These are phyloP conservation scores for Panicum virgatum DNA, from an alignment of 202 grass and related monocot species.

Conservation along the genomic window DNA sequence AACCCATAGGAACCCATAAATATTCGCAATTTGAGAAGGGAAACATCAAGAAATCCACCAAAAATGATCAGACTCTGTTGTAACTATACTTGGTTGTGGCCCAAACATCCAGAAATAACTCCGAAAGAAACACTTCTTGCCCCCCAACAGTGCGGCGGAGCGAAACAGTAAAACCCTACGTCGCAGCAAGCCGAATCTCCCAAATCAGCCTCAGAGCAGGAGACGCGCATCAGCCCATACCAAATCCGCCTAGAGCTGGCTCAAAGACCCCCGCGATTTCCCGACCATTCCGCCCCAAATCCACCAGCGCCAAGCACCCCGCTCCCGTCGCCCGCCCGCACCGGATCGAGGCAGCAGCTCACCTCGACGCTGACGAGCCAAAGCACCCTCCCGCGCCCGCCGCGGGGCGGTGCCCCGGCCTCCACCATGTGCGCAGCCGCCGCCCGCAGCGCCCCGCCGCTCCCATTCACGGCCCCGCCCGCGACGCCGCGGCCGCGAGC, in stretches of 20 bases:
- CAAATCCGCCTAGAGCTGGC: not conserved
- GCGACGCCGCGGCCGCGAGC: conserved; percentile 30
- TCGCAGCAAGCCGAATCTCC: not conserved
- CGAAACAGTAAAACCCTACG: conserved; percentile 47
- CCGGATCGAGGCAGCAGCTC: conserved; percentile 47
- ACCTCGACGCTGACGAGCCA: conserved; percentile 52
- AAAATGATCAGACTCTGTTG: not conserved
- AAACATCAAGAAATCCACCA: not conserved
- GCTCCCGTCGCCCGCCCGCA: not conserved
- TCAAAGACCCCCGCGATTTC: not conserved
- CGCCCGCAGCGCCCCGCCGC: conserved; percentile 22
- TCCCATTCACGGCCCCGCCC: conserved; percentile 73
- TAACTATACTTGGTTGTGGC: not conserved
- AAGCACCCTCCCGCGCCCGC: conserved; percentile 56
- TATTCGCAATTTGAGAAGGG: not conserved
- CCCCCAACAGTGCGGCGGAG: not conserved
- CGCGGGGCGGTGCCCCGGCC: conserved; percentile 48
- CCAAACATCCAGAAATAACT: conserved; percentile 33
- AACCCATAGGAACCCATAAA: not conserved
- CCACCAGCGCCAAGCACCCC: not conserved
- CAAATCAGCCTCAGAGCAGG: conserved; percentile 2
- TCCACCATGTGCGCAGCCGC: conserved; percentile 70
- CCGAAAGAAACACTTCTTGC: not conserved
- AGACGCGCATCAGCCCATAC: not conserved
- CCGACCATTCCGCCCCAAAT: conserved; percentile 32